These are phyloP conservation scores for Silene conica DNA, from an alignment of 148 eudicot genomes.

Conservation along the genomic window DNA sequence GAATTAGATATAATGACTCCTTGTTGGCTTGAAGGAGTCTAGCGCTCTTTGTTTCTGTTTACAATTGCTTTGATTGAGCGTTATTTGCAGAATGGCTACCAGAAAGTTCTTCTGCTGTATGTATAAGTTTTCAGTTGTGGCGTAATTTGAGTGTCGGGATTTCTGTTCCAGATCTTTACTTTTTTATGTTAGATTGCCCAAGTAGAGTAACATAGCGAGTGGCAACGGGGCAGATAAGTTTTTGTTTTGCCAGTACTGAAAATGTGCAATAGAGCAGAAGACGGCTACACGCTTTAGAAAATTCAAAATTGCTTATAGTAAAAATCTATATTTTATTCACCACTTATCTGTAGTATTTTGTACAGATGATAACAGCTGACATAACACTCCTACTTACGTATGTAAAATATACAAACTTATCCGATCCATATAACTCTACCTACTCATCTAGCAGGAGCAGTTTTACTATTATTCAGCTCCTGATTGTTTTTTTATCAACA, in stretches of 20 bases:
- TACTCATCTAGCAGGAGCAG: not conserved
- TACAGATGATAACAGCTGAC: not conserved
- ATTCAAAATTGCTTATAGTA: not conserved
- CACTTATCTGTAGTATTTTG: not conserved
- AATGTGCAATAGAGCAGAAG: not conserved
- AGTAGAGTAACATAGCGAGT: not conserved
- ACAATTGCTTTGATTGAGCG: too few species aligned
- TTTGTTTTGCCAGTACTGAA: not conserved
- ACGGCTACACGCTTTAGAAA: not conserved
- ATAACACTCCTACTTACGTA: not conserved
- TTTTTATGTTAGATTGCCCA: not conserved
- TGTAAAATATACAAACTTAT: not conserved
- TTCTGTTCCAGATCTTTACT: too few species aligned
- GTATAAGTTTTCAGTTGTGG: too few species aligned
- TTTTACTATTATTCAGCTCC: slow-evolving; percentile 9
- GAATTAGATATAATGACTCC: too few species aligned
- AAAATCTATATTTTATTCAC: not conserved
- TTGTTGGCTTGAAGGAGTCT: too few species aligned
- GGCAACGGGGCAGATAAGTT: not conserved
- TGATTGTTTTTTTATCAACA: not conserved
- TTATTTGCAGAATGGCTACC: too few species aligned
- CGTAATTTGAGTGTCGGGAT: too few species aligned
- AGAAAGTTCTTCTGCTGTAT: too few species aligned
- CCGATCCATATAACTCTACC: not conserved
- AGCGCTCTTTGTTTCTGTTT: too few species aligned